Evolutionary conservation across 495 filamentous ascomycete genomes (phyloP).

Genomic region (Podospora fimiseda): DNA sequence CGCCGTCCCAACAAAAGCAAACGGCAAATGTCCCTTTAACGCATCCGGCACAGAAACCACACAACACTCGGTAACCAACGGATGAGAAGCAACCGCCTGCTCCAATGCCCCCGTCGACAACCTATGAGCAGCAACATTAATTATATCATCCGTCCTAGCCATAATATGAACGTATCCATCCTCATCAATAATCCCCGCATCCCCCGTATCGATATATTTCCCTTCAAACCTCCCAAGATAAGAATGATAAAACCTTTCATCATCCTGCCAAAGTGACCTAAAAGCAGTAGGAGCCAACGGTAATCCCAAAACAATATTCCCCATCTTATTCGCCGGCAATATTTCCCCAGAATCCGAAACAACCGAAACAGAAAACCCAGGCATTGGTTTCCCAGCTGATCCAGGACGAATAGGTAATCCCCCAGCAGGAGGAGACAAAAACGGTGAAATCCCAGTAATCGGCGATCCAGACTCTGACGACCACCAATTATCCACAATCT

Average conservation of each 20-base stretch:
- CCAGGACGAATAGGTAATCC: conserved; percentile 69
- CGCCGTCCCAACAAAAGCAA: conserved; percentile 69
- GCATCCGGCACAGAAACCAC: conserved; percentile 79
- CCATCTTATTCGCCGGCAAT: conserved; percentile 64
- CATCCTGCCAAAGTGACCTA: conserved; percentile 76
- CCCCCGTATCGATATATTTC: conserved; percentile 82
- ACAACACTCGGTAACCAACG: conserved; percentile 69
- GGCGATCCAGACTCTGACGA: conserved; percentile 86
- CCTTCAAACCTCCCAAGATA: conserved; percentile 77
- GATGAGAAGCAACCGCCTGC: conserved; percentile 79
- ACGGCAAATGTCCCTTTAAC: conserved; percentile 84
- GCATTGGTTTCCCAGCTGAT: conserved; percentile 82
- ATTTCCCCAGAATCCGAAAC: conserved; percentile 74
- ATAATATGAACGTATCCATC: conserved; percentile 84
- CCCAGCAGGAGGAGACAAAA: conserved; percentile 50
- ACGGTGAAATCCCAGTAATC: conserved; percentile 79
- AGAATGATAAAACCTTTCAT: conserved; percentile 71
- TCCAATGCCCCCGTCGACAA: conserved; percentile 87
- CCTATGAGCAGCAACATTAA: conserved; percentile 90
- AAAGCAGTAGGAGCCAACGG: conserved; percentile 83
- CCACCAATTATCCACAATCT: conserved; percentile 95
- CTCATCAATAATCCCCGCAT: conserved; percentile 77
- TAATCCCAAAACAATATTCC: conserved; percentile 79
- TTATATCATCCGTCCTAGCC: conserved; percentile 78
- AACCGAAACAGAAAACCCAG: conserved; percentile 78